These are phyloP conservation scores for Fusarium sp. DNA, from an alignment of 2,329 filamentous ascomycete species.

Conservation along the genomic window DNA sequence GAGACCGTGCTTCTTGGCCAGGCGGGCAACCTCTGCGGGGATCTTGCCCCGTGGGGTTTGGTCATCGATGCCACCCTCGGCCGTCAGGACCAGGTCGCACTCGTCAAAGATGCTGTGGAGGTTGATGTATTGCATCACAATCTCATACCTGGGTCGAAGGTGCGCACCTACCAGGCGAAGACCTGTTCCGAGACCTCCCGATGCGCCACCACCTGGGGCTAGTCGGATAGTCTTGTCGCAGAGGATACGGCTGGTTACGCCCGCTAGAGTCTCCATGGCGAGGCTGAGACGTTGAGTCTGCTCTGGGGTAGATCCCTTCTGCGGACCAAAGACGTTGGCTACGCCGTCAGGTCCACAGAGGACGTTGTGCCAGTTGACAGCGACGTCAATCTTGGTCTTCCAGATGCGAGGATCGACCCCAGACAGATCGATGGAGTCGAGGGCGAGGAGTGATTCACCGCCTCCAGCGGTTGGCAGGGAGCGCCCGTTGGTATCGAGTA, in stretches of 20 bases:
- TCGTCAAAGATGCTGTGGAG: constrained; percentile 58
- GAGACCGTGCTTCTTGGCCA: constrained; percentile 58
- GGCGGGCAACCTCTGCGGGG: constrained; percentile 62
- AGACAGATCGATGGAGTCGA: constrained; percentile 55
- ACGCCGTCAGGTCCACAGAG: constrained; percentile 62
- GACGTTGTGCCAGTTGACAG: constrained; percentile 64
- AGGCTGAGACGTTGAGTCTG: constrained; percentile 57
- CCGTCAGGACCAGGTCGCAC: constrained; percentile 64
- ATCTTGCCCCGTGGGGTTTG: constrained; percentile 66
- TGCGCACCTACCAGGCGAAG: constrained; percentile 60
- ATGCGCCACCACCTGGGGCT: constrained; percentile 62
- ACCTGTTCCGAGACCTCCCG: constrained; percentile 64
- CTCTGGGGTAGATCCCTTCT: constrained; percentile 60
- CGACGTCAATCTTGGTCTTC: constrained; percentile 57
- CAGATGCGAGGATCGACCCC: constrained; percentile 47
- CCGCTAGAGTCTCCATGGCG: constrained; percentile 58
- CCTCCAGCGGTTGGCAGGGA: constrained; percentile 54
- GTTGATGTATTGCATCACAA: constrained; percentile 63
- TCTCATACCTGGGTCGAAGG: constrained; percentile 60
- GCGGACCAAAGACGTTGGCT: constrained; percentile 62
- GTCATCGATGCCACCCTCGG: constrained; percentile 64
- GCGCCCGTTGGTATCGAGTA: constrained; percentile 53
- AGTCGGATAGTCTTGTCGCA: constrained; percentile 50
- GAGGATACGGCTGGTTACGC: constrained; percentile 49
- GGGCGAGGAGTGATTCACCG: constrained; percentile 52